These are phyloP conservation scores for Cyclotella kingstonii DNA, from an alignment of 108 stramenopile genomes.

Conservation along the genomic window DNA sequence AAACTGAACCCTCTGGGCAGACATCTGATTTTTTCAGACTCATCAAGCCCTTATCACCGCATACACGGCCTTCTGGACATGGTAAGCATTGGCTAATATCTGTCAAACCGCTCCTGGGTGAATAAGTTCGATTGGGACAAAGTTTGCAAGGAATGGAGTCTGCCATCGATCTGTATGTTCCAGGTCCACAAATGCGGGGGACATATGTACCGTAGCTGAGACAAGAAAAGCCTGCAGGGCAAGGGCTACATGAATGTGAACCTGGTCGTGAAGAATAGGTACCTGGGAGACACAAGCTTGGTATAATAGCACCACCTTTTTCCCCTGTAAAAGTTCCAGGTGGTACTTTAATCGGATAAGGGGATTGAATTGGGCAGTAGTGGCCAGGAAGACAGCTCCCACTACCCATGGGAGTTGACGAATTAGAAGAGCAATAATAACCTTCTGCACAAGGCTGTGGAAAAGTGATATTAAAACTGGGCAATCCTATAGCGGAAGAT, in stretches of 20 bases:
- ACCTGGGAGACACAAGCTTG: slow-evolving; percentile 84
- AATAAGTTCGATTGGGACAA: slow-evolving; percentile 78
- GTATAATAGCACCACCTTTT: slow-evolving; percentile 64
- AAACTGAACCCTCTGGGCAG: slow-evolving; percentile 74
- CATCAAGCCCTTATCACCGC: slow-evolving; percentile 60
- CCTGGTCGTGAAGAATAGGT: slow-evolving; percentile 78
- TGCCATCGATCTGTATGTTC: slow-evolving; percentile 71
- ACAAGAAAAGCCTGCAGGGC: slow-evolving; percentile 81
- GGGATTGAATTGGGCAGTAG: slow-evolving; percentile 69
- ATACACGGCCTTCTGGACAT: slow-evolving; percentile 71
- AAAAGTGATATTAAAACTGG: slow-evolving; percentile 44
- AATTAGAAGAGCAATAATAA: slow-evolving; percentile 65
- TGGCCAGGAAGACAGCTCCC: slow-evolving; percentile 76
- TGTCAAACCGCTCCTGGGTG: slow-evolving; percentile 59
- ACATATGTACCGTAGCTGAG: slow-evolving; percentile 79
- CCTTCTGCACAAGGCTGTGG: slow-evolving; percentile 83
- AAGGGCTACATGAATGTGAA: slow-evolving; percentile 53
- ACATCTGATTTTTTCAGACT: slow-evolving; percentile 41
- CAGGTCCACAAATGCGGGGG: slow-evolving; percentile 75
- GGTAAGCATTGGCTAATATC: slow-evolving; percentile 85
- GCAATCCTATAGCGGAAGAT: slow-evolving; percentile 57
- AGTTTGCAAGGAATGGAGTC: slow-evolving; percentile 78
- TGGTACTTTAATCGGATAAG: slow-evolving; percentile 62
- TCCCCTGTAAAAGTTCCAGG: slow-evolving; percentile 65
- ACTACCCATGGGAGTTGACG: slow-evolving; percentile 56